These are phyloP conservation scores for Colletotrichum sp. DNA, from an alignment of 2,329 filamentous ascomycete species.

Conservation along the genomic window DNA sequence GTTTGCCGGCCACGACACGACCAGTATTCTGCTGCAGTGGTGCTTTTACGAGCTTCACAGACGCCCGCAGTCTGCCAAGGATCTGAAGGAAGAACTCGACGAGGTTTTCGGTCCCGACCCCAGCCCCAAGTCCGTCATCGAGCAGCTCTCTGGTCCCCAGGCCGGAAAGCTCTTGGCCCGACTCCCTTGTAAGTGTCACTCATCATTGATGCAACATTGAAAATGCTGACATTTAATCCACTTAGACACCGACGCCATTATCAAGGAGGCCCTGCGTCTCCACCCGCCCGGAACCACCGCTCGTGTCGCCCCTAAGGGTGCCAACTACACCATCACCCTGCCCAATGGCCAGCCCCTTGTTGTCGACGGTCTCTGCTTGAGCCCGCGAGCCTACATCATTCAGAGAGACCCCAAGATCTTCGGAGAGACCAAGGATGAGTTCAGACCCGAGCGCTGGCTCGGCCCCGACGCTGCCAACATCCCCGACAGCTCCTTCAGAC, in stretches of 20 bases:
- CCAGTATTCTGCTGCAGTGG: constrained; percentile 39
- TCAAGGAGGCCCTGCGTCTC: constrained; percentile 40
- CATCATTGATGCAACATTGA: no score
- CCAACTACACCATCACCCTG: constrained; percentile 26
- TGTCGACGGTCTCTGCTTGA: constrained; percentile 38
- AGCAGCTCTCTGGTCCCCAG: constrained; percentile 25
- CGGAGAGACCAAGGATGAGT: constrained; percentile 37
- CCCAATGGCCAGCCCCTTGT: constrained; percentile 30
- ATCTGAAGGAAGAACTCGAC: constrained; percentile 38
- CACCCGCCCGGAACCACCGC: constrained; percentile 36
- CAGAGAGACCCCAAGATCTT: constrained; percentile 36
- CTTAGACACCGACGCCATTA: constrained; percentile 33
- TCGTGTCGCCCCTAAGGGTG: constrained; percentile 24
- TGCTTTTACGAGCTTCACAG: constrained; percentile 39
- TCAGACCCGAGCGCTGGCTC: constrained; percentile 45
- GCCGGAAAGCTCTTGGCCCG: constrained; percentile 33
- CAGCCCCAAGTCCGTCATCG: constrained; percentile 25
- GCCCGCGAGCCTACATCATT: constrained; percentile 34
- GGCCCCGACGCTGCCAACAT: constrained; percentile 4
- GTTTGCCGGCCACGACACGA: constrained; percentile 46
- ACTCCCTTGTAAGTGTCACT: constrained; percentile 28
- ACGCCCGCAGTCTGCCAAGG: constrained; percentile 28
- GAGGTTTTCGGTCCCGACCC: constrained; percentile 33
- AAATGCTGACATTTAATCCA: background rate
- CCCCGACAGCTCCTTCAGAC: constrained; percentile 5